These are phyloP conservation scores for Sclerotinia trifoliorum DNA, from an alignment of 2,329 filamentous ascomycete species.

Conservation along the genomic window DNA sequence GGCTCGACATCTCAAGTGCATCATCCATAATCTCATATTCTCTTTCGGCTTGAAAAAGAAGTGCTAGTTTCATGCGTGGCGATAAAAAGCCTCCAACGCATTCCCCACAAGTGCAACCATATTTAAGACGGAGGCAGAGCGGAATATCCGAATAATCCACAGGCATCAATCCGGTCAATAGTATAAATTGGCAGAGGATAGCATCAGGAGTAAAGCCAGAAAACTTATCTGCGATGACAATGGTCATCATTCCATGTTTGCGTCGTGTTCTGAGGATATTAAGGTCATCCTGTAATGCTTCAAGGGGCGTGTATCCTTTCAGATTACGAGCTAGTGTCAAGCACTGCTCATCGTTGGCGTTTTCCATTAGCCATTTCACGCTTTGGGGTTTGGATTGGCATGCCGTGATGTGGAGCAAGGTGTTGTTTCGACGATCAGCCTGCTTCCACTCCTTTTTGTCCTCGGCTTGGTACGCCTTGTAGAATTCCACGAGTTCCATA, in stretches of 20 bases:
- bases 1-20: background rate
- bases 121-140: conserved; percentile 35
- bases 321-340: conserved; percentile 35
- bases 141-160: background rate
- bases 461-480: background rate
- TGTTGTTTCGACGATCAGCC: conserved; percentile 25
- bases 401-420: conserved; percentile 29
- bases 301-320: conserved; percentile 41
- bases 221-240: conserved; percentile 39
- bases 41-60: conserved; percentile 38
- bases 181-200: conserved; percentile 36
- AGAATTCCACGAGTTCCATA: conserved; percentile 27
- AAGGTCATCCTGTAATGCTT: conserved; percentile 38
- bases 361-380: conserved; percentile 38
- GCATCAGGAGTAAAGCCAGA: conserved; percentile 36
- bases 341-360: conserved; percentile 23
- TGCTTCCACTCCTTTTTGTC: conserved; percentile 22
- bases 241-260: conserved; percentile 25
- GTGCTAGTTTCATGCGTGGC: conserved; percentile 41
- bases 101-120: conserved; percentile 43
- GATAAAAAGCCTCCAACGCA: conserved; percentile 43
- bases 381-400: conserved; percentile 23
- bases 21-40: conserved; percentile 9
- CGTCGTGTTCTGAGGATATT: conserved; percentile 28
- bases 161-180: conserved; percentile 29